phyloP scores from a whole-genome alignment of 768 basidiomycete genomes.

The Boletus sp. region DNA sequence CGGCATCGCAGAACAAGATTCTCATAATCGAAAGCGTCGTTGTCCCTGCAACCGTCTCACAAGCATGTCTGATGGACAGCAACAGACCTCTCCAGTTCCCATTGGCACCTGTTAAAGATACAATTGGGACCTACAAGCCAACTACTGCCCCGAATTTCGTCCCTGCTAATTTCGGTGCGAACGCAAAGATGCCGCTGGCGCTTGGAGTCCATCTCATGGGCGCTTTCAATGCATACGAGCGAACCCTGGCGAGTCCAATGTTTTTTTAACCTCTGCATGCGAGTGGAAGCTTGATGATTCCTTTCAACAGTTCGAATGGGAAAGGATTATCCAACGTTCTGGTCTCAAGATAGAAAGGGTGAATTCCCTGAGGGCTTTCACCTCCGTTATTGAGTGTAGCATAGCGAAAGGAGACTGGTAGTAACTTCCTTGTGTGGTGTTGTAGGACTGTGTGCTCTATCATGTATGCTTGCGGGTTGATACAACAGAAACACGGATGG shows the following conservation, averaged over 20 bases:
- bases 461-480: too few relatives aligned
- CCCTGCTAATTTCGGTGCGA: neutral
- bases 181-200: neutral
- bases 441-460: neutral
- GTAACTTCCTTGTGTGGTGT: neutral
- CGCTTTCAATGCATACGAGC: neutral
- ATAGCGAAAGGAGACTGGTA: neutral
- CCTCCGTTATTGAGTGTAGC: conserved; percentile 1
- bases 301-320: neutral
- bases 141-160: neutral
- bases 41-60: neutral
- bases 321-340: neutral
- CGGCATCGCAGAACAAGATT: neutral
- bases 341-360: neutral
- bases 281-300: neutral
- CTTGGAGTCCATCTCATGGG: neutral
- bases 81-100: neutral
- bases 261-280: neutral
- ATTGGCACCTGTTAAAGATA: neutral
- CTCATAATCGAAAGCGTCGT: conserved; percentile 1
- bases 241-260: neutral
- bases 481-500: too few relatives aligned
- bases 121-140: neutral
- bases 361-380: neutral
- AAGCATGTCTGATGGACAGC: neutral